Evolutionary conservation across 2,329 filamentous ascomycete genomes (phyloP).

Genomic region (Calonectria pseudoturangicola): DNA sequence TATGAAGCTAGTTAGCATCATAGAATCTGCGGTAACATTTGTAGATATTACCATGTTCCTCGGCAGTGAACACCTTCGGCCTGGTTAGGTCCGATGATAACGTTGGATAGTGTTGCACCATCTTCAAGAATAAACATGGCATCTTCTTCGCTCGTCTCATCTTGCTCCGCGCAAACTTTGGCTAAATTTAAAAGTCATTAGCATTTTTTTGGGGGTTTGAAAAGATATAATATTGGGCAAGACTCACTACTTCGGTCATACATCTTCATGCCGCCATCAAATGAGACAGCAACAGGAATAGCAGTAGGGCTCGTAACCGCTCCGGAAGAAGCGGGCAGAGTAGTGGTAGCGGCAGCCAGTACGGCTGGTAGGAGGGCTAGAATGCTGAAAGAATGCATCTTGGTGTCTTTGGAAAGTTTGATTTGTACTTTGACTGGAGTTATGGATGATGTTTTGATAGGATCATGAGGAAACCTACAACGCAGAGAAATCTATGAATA

Average conservation of each 20-base stretch:
- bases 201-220: neutral
- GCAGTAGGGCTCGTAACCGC: conserved; percentile 20
- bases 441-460: neutral
- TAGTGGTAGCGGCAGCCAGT: conserved; percentile 25
- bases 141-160: conserved; percentile 52
- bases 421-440: too few relatives aligned
- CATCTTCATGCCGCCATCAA: conserved; percentile 34
- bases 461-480: neutral
- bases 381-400: conserved; percentile 17
- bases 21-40: neutral
- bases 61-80: conserved; percentile 71
- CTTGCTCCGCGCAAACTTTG: conserved; percentile 53
- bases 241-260: conserved; percentile 37
- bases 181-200: conserved; percentile 41
- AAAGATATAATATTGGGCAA: neutral
- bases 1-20: neutral
- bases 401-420: neutral
- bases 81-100: conserved; percentile 71
- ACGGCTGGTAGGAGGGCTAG: conserved; percentile 15
- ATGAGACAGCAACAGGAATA: conserved; percentile 22
- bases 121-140: conserved; percentile 72
- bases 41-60: conserved; percentile 60
- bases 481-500: neutral
- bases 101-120: conserved; percentile 71
- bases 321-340: conserved; percentile 34